Evolutionary conservation across 306 rosid species (phyloP).

Genomic region (Hippophae tibetana): DNA sequence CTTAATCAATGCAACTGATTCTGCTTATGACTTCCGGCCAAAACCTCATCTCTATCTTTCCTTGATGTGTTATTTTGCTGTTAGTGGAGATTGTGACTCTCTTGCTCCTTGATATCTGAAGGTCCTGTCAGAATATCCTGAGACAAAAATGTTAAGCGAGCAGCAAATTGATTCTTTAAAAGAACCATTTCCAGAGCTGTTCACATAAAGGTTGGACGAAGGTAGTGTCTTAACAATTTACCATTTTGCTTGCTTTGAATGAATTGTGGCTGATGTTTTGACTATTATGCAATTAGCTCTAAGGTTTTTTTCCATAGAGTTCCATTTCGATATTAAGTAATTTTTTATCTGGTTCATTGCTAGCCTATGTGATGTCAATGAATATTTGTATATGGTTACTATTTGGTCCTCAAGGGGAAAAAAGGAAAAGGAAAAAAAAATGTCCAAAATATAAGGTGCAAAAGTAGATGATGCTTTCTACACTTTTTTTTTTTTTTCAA

Average conservation of each 20-base stretch:
- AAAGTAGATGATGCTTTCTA: too few species aligned
- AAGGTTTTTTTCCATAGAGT: too few species aligned
- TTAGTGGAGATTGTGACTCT: conserved; percentile 50
- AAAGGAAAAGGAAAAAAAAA: too few species aligned
- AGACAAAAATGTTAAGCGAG: conserved; percentile 50
- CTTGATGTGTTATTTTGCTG: conserved; percentile 63
- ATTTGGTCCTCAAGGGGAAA: too few species aligned
- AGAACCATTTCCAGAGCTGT: conserved; percentile 56
- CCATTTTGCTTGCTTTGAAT: neutral
- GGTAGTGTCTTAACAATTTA: conserved; percentile 31
- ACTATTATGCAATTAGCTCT: too few species aligned
- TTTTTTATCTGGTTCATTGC: too few species aligned
- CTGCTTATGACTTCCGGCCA: conserved; percentile 59
- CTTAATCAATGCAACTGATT: conserved; percentile 69
- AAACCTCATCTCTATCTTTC: conserved; percentile 91
- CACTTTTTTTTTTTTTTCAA: too few species aligned
- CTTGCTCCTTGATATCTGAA: conserved; percentile 23
- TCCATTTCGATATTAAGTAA: too few species aligned
- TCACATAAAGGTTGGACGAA: conserved; percentile 56
- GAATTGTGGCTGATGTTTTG: neutral
- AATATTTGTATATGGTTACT: too few species aligned
- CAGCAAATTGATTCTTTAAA: conserved; percentile 61
- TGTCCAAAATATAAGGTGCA: too few species aligned
- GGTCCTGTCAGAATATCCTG: conserved; percentile 78
- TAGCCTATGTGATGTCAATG: too few species aligned